Evolutionary conservation across 2,329 filamentous ascomycete species (phyloP).

Genomic region (Fusarium anthophilum): DNA sequence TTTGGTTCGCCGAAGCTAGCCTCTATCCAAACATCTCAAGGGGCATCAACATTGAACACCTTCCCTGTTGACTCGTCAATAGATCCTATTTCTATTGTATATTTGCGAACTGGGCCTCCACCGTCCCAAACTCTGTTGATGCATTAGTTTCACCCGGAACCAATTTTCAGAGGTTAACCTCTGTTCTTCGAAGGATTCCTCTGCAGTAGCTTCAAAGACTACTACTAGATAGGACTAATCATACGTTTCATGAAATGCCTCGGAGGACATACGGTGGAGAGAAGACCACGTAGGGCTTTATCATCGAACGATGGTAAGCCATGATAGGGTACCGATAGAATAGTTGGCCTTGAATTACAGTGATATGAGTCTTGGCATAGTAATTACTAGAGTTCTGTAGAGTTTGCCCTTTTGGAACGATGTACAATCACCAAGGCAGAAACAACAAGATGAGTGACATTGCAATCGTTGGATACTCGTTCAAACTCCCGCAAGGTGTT

Average conservation of each 20-base stretch:
- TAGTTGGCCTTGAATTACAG: background rate
- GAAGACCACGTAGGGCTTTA: accelerated
- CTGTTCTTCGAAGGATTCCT: background rate
- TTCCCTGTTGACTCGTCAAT: background rate
- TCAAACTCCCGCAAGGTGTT: constrained; percentile 50
- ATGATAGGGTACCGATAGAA: too few relatives aligned
- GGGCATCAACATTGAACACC: accelerated
- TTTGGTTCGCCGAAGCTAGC: too few relatives aligned
- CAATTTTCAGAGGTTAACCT: background rate
- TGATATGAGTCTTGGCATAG: background rate
- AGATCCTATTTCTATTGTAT: background rate
- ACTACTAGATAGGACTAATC: background rate
- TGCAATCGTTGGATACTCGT: constrained; percentile 51
- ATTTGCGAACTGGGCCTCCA: too few relatives aligned
- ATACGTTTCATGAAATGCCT: background rate
- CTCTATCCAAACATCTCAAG: background rate
- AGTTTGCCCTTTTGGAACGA: background rate
- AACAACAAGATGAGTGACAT: constrained; percentile 11
- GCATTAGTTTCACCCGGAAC: background rate
- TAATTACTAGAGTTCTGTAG: background rate
- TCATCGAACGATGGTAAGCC: background rate
- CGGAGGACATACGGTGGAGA: background rate
- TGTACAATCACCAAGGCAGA: background rate
- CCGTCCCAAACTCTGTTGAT: background rate
- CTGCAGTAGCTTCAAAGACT: background rate